phyloP scores from a whole-genome alignment of 192 early-diverging fungal species.

The Podila minutissima region DNA sequence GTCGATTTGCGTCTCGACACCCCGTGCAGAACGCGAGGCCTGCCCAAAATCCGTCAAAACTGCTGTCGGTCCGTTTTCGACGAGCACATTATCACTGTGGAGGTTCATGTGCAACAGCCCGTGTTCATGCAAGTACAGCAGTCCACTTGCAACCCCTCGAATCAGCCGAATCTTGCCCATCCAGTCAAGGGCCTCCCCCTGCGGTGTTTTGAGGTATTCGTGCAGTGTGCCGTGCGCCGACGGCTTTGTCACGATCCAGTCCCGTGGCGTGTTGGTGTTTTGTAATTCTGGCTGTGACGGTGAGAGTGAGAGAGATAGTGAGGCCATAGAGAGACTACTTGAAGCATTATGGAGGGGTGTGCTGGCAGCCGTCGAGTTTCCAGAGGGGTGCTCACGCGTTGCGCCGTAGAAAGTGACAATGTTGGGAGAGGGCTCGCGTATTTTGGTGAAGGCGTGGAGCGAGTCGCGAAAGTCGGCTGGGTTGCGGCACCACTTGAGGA shows the following conservation, averaged over 20 bases:
- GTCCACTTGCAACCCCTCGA: constrained; percentile 46
- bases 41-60: constrained; percentile 49
- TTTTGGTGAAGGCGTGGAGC: constrained; percentile 33
- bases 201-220: constrained; percentile 42
- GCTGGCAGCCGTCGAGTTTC: not conserved
- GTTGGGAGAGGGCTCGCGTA: constrained; percentile 35
- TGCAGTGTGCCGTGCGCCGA: constrained; percentile 46
- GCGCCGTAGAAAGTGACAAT: constrained; percentile 44
- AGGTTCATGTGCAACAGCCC: constrained; percentile 51
- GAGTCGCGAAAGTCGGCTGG: constrained; percentile 48
- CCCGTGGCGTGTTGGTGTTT: constrained; percentile 9
- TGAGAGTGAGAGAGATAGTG: constrained; percentile 33
- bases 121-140: constrained; percentile 40
- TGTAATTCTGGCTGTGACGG: constrained; percentile 5
- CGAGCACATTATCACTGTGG: constrained; percentile 45
- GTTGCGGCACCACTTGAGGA: constrained; percentile 40
- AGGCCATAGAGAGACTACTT: constrained; percentile 15
- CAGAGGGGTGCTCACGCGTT: constrained; percentile 42
- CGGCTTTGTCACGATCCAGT: constrained; percentile 51
- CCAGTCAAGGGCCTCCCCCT: constrained; percentile 45
- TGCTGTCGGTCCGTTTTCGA: constrained; percentile 38
- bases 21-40: constrained; percentile 25
- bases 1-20: constrained; percentile 6
- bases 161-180: constrained; percentile 49
- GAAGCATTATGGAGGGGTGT: not conserved